These are phyloP conservation scores for Selaginella moellendorffii DNA, from an alignment of 75 land plant species.

Conservation along the genomic window DNA sequence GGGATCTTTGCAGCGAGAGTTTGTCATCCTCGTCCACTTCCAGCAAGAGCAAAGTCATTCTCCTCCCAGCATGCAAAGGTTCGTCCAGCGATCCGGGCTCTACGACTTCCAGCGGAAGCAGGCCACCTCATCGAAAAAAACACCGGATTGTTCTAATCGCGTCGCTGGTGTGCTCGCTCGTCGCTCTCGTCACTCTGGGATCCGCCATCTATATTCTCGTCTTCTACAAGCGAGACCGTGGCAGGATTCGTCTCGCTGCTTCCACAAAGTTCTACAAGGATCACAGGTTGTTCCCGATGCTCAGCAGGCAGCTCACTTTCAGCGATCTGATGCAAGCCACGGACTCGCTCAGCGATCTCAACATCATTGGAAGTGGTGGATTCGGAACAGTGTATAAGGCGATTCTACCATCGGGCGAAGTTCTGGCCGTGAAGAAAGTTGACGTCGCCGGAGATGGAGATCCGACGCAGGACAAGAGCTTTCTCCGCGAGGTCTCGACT, in stretches of 20 bases:
- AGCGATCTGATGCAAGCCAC: conserved; percentile 74
- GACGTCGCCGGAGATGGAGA: conserved; percentile 29
- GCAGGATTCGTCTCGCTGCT: background rate
- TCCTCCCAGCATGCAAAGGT: background rate
- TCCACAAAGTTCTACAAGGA: background rate
- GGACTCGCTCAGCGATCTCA: conserved; percentile 46
- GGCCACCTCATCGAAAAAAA: no score
- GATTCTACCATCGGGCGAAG: conserved; percentile 38
- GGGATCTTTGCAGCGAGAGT: background rate
- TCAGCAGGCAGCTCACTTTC: conserved; percentile 21
- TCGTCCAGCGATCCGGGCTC: background rate
- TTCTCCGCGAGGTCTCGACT: conserved; percentile 60
- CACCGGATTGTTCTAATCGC: no score
- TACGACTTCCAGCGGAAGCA: background rate
- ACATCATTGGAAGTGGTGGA: conserved; percentile 73
- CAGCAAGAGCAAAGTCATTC: background rate
- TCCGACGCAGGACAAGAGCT: conserved; percentile 41
- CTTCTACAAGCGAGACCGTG: background rate
- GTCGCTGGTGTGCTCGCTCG: no score
- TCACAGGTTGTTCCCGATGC: background rate
- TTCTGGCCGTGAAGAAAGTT: conserved; percentile 70
- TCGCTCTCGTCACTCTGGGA: no score
- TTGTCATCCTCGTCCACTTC: background rate
- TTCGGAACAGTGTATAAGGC: conserved; percentile 74
- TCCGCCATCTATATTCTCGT: no score